These are phyloP conservation scores for Fusarium sp. DNA, from an alignment of 2,329 filamentous ascomycete species.

Conservation along the genomic window DNA sequence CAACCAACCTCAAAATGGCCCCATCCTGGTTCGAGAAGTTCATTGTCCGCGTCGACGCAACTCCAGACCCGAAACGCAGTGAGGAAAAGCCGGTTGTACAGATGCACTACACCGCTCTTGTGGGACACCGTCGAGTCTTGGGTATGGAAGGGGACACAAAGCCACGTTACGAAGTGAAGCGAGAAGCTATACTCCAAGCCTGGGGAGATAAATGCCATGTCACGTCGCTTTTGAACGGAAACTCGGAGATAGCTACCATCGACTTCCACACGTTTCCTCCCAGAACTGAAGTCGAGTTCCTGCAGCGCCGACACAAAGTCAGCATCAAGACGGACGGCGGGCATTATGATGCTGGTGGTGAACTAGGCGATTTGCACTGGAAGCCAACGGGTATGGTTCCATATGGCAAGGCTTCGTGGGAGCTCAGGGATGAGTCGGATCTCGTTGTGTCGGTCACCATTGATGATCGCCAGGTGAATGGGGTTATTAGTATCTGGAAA, in stretches of 20 bases:
- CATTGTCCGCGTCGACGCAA: conserved; percentile 9
- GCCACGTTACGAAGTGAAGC: conserved; percentile 9
- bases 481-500: conserved; percentile 4
- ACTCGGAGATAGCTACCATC: conserved; percentile 8
- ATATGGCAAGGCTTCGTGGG: conserved; percentile 15
- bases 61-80: conserved; percentile 3
- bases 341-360: not conserved
- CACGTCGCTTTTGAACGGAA: conserved; percentile 1
- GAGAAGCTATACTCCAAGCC: not conserved
- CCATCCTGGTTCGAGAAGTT: conserved; percentile 21
- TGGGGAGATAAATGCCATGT: conserved; percentile 12
- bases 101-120: conserved; percentile 12
- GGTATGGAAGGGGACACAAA: conserved; percentile 6
- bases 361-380: conserved; percentile 6
- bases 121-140: conserved; percentile 7
- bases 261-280: conserved; percentile 8
- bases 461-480: conserved; percentile 7
- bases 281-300: conserved; percentile 7
- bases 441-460: conserved; percentile 13
- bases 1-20: conserved; percentile 6
- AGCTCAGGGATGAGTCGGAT: conserved; percentile 4
- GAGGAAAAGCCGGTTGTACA: conserved; percentile 5
- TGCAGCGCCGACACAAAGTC: conserved; percentile 1
- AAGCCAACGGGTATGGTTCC: conserved; percentile 12
- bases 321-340: not conserved